phyloP scores from a whole-genome alignment of 1,139 yeast species.

The Geotrichum cucujoidarum region DNA sequence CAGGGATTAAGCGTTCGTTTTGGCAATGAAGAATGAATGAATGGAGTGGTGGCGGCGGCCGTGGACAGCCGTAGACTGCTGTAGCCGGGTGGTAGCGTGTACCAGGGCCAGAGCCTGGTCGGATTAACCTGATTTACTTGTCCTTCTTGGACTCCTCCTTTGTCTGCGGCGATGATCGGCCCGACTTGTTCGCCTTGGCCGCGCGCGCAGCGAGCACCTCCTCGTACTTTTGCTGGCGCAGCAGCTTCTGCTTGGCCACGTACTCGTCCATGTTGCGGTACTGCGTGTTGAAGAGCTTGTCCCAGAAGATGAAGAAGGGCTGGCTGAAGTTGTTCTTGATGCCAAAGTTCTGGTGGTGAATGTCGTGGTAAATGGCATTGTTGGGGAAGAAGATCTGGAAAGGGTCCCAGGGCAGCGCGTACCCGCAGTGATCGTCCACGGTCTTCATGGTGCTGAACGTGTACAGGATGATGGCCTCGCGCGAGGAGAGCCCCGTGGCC shows the following conservation, averaged over 20 bases:
- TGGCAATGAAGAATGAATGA: too few species aligned
- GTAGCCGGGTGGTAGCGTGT: too few species aligned
- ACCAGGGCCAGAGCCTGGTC: too few species aligned
- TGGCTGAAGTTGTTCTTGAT: conserved; percentile 88
- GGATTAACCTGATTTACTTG: background rate
- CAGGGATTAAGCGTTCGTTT: too few species aligned
- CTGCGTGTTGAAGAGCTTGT: conserved; percentile 61
- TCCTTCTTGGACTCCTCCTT: conserved; percentile 4
- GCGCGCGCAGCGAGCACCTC: conserved; percentile 9
- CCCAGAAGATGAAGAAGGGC: conserved; percentile 96
- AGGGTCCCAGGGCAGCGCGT: conserved; percentile 82
- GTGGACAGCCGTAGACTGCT: too few species aligned
- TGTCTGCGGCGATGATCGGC: too few species aligned
- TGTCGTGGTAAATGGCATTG: conserved; percentile 92
- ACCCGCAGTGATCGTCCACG: conserved; percentile 97
- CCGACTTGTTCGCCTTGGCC: conserved; percentile 4
- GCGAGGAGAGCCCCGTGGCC: conserved; percentile 57
- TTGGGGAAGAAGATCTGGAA: conserved; percentile 89
- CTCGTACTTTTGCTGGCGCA: conserved; percentile 28
- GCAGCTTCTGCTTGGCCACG: conserved; percentile 32
- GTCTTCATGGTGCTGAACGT: conserved; percentile 92
- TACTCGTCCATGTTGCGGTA: conserved; percentile 47
- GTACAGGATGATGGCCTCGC: conserved; percentile 70
- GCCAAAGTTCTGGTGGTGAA: conserved; percentile 95
- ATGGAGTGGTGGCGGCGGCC: too few species aligned